Evolutionary conservation across 129 eudicot species (phyloP), one percentile per base, ranked within the genome.

Genomic region (Silybum marianum): DNA sequence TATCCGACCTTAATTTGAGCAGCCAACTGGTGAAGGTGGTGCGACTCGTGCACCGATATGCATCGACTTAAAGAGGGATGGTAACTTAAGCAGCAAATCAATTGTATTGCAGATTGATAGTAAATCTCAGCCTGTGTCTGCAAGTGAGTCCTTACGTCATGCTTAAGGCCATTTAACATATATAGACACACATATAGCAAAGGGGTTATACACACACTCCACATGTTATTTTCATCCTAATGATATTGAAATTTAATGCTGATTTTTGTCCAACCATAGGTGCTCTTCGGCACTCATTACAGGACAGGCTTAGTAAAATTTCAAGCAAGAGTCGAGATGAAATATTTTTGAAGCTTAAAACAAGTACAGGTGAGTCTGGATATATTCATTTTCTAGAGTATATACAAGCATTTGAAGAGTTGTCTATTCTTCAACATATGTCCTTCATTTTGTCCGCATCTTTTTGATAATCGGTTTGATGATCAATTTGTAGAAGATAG

Each of bases 21-120:
- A 95, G 99, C 99, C 99, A 82, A 95, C 99, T 74, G 99, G 99
- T 76, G 99, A 95, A 88, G 97, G 97, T 84, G 98, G 99, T 74
- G 99, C 99, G 13, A 95, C 99, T 25, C 97, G 99, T 79, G 97
- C 99, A 28, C 98, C 99, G 12, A 95, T 95, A 76, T 87, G 94
- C 89, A 86, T 95, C 46, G 97, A 91, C 30, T 85, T 95, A 62
- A 80, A 84, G 69, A 91, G 98, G 86, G 99, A 95, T 87, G 85
- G 87, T 30, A 88, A 95, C 73, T 80, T 95, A 54, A 93, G 98
- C 85, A 90, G 93, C 88, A 95, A 87, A 83, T 89, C 99, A 28
- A 89, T 95, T 78, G 80, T 95, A 21, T 82, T 95, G 82, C 98
- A 93, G 89, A 95, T 95, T 80, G 99, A 95, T 76, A 95, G 93